Evolutionary conservation across 345 rosid genomes (phyloP).

Genomic region (Hibiscus tridactylites): DNA sequence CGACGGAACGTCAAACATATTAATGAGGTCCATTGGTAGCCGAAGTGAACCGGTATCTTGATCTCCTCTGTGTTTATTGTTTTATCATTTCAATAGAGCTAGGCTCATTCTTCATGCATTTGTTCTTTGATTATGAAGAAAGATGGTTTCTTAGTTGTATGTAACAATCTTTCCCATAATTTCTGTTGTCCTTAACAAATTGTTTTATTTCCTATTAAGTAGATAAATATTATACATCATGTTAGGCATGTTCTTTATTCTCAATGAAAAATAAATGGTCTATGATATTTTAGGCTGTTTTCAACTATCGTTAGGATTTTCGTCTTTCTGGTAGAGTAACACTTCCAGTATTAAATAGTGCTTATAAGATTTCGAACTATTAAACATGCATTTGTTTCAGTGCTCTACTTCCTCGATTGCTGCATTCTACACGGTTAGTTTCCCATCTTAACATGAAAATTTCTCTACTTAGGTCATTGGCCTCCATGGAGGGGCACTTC

Average conservation of each 20-base stretch:
- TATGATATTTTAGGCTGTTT: not conserved
- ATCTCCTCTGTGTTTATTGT: slow-evolving; percentile 13
- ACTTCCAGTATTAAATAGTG: not conserved
- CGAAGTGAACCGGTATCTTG: slow-evolving; percentile 80
- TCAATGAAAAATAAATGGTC: not conserved
- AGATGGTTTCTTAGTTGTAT: slow-evolving; percentile 1
- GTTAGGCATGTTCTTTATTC: not conserved
- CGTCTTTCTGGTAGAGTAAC: not conserved
- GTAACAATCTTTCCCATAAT: not conserved
- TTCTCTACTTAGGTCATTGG: slow-evolving; percentile 55
- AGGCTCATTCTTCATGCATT: not conserved
- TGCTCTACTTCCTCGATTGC: not conserved
- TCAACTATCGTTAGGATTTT: not conserved
- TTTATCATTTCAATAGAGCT: slow-evolving; percentile 6
- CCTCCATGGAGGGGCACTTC: slow-evolving; percentile 96
- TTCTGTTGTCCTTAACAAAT: not conserved
- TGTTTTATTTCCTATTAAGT: not conserved
- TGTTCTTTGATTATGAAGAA: not conserved
- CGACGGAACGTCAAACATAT: slow-evolving; percentile 96
- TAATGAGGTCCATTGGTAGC: slow-evolving; percentile 88
- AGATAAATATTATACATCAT: not conserved
- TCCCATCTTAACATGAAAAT: slow-evolving; percentile 12
- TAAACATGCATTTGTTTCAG: not conserved
- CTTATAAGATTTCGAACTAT: not conserved
- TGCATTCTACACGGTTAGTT: not conserved